These are phyloP conservation scores for Lodderomyces parapsilosis DNA, from an alignment of 1,139 yeast genomes.

Conservation along the genomic window DNA sequence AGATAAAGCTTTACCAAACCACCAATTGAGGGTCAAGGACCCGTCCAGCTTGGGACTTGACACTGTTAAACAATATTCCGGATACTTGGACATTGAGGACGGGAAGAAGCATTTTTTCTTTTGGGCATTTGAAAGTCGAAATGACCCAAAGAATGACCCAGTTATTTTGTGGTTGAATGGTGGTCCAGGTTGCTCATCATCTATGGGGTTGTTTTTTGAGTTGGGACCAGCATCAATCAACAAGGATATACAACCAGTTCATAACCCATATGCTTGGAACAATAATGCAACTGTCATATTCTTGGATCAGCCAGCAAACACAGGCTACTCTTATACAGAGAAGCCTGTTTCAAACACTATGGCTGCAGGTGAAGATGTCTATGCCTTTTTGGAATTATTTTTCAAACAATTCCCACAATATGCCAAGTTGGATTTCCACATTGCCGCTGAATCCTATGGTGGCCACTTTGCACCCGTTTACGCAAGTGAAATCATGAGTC, in stretches of 20 bases:
- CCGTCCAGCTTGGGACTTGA: conserved; percentile 71
- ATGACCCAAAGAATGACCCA: conserved; percentile 44
- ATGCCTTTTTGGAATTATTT: conserved; percentile 86
- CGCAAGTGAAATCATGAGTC: conserved; percentile 81
- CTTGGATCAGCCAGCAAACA: conserved; percentile 46
- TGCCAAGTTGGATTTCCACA: conserved; percentile 67
- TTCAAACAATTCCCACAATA: conserved; percentile 90
- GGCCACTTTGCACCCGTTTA: conserved; percentile 96
- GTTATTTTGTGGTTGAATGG: conserved; percentile 46
- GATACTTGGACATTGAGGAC: conserved; percentile 80
- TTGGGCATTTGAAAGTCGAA: conserved; percentile 45
- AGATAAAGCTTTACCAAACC: conserved; percentile 47
- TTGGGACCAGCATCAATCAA: conserved; percentile 42
- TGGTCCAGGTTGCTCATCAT: conserved; percentile 46
- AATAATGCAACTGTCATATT: conserved; percentile 43
- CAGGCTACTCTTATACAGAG: conserved; percentile 79
- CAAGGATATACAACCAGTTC: conserved; percentile 32
- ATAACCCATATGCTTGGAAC: conserved; percentile 44
- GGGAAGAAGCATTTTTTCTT: conserved; percentile 71
- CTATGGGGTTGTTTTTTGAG: conserved; percentile 43
- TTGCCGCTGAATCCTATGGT: conserved; percentile 91
- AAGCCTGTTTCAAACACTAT: conserved; percentile 65
- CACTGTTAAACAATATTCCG: conserved; percentile 75
- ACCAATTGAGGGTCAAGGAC: conserved; percentile 59
- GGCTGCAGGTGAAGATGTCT: conserved; percentile 90